A percentile compares a stretch with the other conserved stretches of the same genome.
Evolutionary conservation across 176 grass and related monocot species (phyloP).

Genomic region (Pharus latifolius): DNA sequence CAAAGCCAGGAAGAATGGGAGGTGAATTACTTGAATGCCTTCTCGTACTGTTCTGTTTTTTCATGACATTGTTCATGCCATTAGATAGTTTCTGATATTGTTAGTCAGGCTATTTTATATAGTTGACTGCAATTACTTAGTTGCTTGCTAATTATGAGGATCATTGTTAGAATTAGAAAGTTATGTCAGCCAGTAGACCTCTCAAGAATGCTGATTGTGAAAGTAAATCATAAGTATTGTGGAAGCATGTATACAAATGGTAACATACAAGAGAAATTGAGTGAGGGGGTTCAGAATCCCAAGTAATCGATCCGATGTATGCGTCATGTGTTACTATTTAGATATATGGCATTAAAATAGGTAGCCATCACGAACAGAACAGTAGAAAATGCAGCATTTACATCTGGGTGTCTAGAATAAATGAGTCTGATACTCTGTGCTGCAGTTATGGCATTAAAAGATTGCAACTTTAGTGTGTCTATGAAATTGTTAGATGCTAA

Average conservation of each 20-base stretch:
- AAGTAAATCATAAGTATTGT: too few species aligned
- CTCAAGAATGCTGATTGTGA: too few species aligned
- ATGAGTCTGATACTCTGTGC: not conserved
- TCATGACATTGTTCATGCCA: not conserved
- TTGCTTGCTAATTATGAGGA: too few species aligned
- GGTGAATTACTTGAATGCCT: slow-evolving; percentile 31
- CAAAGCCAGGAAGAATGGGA: slow-evolving; percentile 85
- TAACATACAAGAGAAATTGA: too few species aligned
- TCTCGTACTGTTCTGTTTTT: not conserved
- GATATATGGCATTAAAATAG: not conserved
- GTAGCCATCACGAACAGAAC: too few species aligned
- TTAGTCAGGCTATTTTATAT: too few species aligned
- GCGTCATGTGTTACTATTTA: not conserved
- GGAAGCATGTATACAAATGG: too few species aligned
- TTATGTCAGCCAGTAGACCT: too few species aligned
- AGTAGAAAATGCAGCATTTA: not conserved
- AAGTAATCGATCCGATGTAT: not conserved
- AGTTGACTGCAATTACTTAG: too few species aligned
- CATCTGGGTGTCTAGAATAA: not conserved
- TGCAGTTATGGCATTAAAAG: not conserved
- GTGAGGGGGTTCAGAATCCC: not conserved
- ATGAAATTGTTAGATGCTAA: not conserved
- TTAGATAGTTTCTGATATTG: not conserved
- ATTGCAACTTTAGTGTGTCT: not conserved
- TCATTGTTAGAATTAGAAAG: too few species aligned